Base-by-base conservation (phyloP, 139 green algal species). In the Desmodesmus armatus region DNA sequence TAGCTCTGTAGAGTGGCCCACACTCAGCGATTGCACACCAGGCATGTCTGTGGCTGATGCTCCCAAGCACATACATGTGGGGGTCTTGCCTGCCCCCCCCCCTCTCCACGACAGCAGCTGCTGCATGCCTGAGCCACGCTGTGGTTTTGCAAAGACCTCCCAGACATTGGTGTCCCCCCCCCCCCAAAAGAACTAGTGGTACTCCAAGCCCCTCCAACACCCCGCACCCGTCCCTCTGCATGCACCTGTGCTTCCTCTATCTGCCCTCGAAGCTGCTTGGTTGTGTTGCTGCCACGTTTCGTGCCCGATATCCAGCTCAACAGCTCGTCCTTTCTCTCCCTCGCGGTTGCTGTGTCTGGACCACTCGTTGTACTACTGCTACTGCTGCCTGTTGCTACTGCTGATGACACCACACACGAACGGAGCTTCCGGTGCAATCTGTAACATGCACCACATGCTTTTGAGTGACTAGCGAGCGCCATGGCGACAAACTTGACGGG, bases 191-290 rank as follows among this genome's bases (percentile, higher is more conserved):
- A n/a, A n/a, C n/a, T n/a, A n/a, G n/a, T n/a, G n/a, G n/a, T n/a
- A n/a, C n/a, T n/a, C n/a, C n/a, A n/a, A n/a, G n/a, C n/a, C n/a
- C n/a, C n/a, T n/a, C n/a, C n/a, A n/a, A n/a, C n/a, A n/a, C n/a
- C 7, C 13, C 13, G 9, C 7, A 21, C 9, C 13, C 13, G 9
- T 13, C 47, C 13, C 9, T 13, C 47, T 13, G 9, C 47, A 21
- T 55, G 47, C 13, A 55, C 47, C 39, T 84, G 78, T 31, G 78
- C 78, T 37, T 84, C 78, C 78, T 84, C 78, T 65, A 84, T 76
- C 44, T 84, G 78, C 17, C 78, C 78, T 19, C 78, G 62, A 9
- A 84, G 55, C 62, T 75, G 62, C 41, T 84, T 84, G 23, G 25
- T 49, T 27, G 62, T 33, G 31, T 39, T 71, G n/a, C 49, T 72